Percentiles rank a stretch among this genome's conserved stretches.
phyloP scores from a whole-genome alignment of 1,284 basidiomycete species.

The Leucoagaricus sp. region DNA sequence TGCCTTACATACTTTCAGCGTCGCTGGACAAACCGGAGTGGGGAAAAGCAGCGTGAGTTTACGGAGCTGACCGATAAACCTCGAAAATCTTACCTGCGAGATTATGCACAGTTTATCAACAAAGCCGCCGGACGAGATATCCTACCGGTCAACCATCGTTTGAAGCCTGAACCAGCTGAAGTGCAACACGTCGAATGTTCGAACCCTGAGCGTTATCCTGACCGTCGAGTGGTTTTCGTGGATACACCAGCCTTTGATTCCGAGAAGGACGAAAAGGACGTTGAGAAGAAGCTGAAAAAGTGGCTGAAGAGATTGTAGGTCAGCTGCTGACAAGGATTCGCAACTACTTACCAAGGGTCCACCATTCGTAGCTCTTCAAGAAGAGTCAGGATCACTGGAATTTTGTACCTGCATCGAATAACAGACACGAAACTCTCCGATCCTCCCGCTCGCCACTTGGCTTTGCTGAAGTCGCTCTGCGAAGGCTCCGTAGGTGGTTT shows the following conservation, averaged over 20 bases:
- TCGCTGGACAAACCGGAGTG: slow-evolving; percentile 7
- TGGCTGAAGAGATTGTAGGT: slow-evolving; percentile 15
- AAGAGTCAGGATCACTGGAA: slow-evolving; percentile 8
- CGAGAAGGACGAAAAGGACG: neutral
- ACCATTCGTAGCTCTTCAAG: slow-evolving; percentile 1
- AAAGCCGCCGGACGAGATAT: slow-evolving; percentile 3
- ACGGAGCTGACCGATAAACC: neutral
- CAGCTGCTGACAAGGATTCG: neutral
- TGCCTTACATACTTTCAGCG: neutral
- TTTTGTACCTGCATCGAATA: slow-evolving; percentile 16
- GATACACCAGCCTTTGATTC: slow-evolving; percentile 17
- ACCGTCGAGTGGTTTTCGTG: slow-evolving; percentile 10
- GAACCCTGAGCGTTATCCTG: neutral
- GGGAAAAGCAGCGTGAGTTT: slow-evolving; percentile 14
- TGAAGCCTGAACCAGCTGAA: neutral
- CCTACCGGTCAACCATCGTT: neutral
- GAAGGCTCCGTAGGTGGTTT: slow-evolving; percentile 2
- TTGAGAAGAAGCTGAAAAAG: slow-evolving; percentile 4
- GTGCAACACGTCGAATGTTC: slow-evolving; percentile 8
- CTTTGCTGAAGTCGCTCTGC: slow-evolving; percentile 2
- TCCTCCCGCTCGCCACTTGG: slow-evolving; percentile 1
- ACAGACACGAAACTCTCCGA: slow-evolving; percentile 9
- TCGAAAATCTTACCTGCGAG: neutral
- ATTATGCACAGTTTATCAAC: slow-evolving; percentile 11
- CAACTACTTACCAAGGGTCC: neutral